Conservation (phyloP, 2,329 filamentous ascomycete species). For the Colletotrichum euphorbiae region DNA sequence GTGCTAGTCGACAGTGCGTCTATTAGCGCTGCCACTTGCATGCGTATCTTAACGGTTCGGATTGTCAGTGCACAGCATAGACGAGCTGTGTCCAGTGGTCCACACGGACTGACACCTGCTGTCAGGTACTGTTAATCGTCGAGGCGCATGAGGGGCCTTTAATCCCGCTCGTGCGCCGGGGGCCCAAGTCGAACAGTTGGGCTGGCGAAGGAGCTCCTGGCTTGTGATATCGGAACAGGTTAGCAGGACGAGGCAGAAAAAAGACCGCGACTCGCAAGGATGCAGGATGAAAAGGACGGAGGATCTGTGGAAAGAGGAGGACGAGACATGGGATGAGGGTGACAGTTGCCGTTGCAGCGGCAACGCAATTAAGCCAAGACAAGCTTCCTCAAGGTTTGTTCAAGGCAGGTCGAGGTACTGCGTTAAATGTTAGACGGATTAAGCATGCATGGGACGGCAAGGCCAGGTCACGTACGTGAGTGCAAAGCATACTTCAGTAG, state of each 20-base stretch:
- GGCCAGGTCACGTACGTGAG: neutral
- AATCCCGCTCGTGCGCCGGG: neutral
- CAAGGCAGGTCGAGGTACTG: constrained; percentile 1
- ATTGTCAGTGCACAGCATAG: constrained; percentile 27
- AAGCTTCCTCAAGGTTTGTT: constrained; percentile 16
- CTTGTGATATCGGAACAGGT: constrained; percentile 5
- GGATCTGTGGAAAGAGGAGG: neutral
- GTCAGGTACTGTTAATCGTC: constrained; percentile 24
- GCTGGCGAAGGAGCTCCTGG: neutral
- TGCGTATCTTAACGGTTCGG: constrained; percentile 32
- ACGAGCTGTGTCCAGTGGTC: constrained; percentile 18
- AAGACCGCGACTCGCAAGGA: neutral
- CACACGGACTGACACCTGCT: constrained; percentile 30
- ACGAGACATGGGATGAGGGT: neutral
- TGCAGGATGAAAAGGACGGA: neutral
- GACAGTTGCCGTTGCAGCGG: constrained; percentile 11
- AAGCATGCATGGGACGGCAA: constrained; percentile 11
- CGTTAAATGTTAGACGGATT: neutral
- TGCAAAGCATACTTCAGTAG: neutral
- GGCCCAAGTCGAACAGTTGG: constrained; percentile 2
- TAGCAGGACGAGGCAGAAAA: neutral
- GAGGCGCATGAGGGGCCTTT: constrained; percentile 5
- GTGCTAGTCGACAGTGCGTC: constrained; percentile 23
- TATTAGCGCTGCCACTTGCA: constrained; percentile 37
- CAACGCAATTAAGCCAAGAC: neutral